Evolutionary conservation across 1,284 basidiomycete genomes (phyloP).

Genomic region (Rhodofomes roseus): DNA sequence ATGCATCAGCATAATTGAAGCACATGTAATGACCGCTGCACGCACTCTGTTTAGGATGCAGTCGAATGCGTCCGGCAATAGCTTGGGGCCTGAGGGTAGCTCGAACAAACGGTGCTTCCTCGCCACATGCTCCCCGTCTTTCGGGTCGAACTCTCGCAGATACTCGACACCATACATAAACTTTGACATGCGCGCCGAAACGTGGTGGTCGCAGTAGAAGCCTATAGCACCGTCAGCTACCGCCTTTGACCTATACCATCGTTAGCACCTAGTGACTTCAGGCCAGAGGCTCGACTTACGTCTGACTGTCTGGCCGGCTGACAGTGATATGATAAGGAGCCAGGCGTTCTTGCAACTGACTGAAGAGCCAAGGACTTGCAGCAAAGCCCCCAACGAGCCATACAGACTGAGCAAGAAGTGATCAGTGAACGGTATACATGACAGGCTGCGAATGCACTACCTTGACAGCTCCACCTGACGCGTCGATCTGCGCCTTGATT

Average conservation of each 20-base stretch:
- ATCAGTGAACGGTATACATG: not conserved
- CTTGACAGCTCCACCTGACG: conserved; percentile 62
- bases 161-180: conserved; percentile 81
- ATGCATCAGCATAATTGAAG: not conserved
- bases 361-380: conserved; percentile 74
- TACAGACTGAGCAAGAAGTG: conserved; percentile 45
- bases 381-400: conserved; percentile 80
- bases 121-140: conserved; percentile 60
- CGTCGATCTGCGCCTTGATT: conserved; percentile 67
- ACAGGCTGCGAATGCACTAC: conserved; percentile 29
- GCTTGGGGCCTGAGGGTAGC: conserved; percentile 67
- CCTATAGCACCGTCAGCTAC: conserved; percentile 79
- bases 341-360: conserved; percentile 66
- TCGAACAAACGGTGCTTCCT: conserved; percentile 66
- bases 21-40: not conserved
- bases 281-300: conserved; percentile 37
- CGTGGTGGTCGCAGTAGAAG: conserved; percentile 79
- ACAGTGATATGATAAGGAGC: conserved; percentile 52
- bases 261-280: not conserved
- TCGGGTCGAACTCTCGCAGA: conserved; percentile 59
- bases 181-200: conserved; percentile 71
- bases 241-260: conserved; percentile 59
- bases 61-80: conserved; percentile 75
- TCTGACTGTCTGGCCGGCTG: conserved; percentile 72
- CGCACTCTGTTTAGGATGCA: conserved; percentile 68